Evolutionary conservation across 768 basidiomycete species (phyloP).

Genomic region (Gymnopilus dilepis): DNA sequence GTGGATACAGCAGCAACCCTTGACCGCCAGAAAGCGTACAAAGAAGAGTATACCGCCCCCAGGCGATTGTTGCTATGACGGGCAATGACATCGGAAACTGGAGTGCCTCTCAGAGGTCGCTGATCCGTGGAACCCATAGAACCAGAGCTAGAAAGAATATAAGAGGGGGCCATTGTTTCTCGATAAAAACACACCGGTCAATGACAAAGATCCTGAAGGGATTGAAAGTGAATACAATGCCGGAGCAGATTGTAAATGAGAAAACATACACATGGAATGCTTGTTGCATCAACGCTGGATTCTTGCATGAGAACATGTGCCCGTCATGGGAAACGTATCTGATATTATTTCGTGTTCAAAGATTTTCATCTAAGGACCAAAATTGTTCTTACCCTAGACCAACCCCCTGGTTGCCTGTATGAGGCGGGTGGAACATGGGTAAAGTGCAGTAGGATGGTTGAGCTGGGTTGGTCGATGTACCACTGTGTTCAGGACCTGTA

Average conservation of each 20-base stretch:
- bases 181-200: too few species aligned
- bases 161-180: too few species aligned
- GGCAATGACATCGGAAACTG: conserved; percentile 18
- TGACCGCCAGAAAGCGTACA: conserved; percentile 61
- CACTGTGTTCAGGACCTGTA: conserved; percentile 56
- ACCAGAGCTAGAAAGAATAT: too few species aligned
- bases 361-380: neutral
- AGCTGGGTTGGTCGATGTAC: conserved; percentile 35
- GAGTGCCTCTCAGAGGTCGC: too few species aligned
- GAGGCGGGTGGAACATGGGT: conserved; percentile 53
- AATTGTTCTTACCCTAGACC: too few species aligned
- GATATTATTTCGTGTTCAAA: neutral
- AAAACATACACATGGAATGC: conserved; percentile 63
- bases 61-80: conserved; percentile 50
- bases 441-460: conserved; percentile 60
- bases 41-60: conserved; percentile 62
- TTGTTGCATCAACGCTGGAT: conserved; percentile 56
- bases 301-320: conserved; percentile 57
- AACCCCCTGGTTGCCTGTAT: too few species aligned
- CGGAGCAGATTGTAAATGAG: neutral
- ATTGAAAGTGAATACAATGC: too few species aligned
- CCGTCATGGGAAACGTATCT: conserved; percentile 62
- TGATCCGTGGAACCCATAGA: too few species aligned
- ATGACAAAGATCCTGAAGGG: too few species aligned
- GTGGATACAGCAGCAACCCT: conserved; percentile 45